Evolutionary conservation across 2,329 filamentous ascomycete genomes (phyloP).

Genomic region (Chaetothyriales sp.): DNA sequence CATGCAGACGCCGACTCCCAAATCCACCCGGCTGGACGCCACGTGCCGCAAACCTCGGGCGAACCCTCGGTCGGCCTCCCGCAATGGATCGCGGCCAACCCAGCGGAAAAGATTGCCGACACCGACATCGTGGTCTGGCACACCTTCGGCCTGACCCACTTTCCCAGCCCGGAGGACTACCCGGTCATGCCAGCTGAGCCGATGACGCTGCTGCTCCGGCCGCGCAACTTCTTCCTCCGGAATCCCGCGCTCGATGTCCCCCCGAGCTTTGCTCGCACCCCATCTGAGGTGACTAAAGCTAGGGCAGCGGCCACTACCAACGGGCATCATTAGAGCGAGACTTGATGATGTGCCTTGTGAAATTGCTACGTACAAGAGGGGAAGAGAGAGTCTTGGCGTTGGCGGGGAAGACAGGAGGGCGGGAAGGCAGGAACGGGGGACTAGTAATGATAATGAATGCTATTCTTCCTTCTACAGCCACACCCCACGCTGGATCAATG

Average conservation of each 20-base stretch:
- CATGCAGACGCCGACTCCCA: constrained; percentile 59
- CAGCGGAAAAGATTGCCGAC: constrained; percentile 57
- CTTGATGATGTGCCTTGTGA: too few species aligned
- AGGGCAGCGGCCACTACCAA: too few species aligned
- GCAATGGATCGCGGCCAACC: constrained; percentile 59
- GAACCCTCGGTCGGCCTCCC: constrained; percentile 61
- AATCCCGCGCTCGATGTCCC: constrained; percentile 74
- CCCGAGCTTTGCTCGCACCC: constrained; percentile 58
- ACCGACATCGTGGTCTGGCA: constrained; percentile 86
- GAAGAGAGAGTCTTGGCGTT: too few species aligned
- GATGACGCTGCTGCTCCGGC: constrained; percentile 65
- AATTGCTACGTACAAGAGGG: too few species aligned
- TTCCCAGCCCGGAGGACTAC: constrained; percentile 80
- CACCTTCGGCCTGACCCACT: constrained; percentile 82
- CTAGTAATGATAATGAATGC: not conserved
- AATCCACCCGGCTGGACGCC: constrained; percentile 71
- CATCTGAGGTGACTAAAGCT: constrained; percentile 56
- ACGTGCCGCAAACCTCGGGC: constrained; percentile 78
- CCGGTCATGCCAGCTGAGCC: constrained; percentile 83
- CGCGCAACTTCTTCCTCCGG: constrained; percentile 66
- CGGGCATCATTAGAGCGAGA: too few species aligned
- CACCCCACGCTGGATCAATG: too few species aligned
- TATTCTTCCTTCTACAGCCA: not conserved
- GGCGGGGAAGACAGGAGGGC: too few species aligned
- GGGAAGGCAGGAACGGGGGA: too few species aligned